Percentiles rank a stretch among this genome's conserved stretches.
Evolutionary conservation across 768 basidiomycete species (phyloP).

Genomic region (Tulasnella sp.): DNA sequence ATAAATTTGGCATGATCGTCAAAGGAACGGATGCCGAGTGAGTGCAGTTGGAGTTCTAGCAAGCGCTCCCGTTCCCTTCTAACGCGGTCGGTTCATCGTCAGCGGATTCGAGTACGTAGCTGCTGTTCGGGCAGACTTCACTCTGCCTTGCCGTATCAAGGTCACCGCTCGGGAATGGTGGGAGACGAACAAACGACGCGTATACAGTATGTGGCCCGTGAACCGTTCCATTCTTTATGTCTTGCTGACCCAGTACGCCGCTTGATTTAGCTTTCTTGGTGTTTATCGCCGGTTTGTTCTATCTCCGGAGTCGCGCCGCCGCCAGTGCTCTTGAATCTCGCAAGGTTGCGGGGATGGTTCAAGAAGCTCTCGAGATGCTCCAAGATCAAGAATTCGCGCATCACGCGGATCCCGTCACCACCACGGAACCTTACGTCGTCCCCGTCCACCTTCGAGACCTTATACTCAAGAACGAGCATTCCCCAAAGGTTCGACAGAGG

Average conservation of each 20-base stretch:
- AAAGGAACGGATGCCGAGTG: conserved; percentile 54
- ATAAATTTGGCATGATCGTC: conserved; percentile 61
- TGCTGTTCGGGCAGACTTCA: conserved; percentile 55
- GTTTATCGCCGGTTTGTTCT: conserved; percentile 23
- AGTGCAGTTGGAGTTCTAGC: conserved; percentile 24
- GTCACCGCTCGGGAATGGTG: conserved; percentile 57
- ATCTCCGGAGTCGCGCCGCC: conserved; percentile 34
- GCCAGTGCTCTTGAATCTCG: conserved; percentile 45
- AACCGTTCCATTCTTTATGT: conserved; percentile 23
- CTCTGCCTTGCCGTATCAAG: conserved; percentile 50
- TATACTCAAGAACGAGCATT: conserved; percentile 71
- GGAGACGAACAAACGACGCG: conserved; percentile 52
- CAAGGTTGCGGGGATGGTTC: conserved; percentile 63
- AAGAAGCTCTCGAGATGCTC: conserved; percentile 66
- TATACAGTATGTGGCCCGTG: conserved; percentile 48
- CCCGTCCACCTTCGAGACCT: conserved; percentile 82
- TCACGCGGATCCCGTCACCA: conserved; percentile 66
- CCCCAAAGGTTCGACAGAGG: conserved; percentile 47
- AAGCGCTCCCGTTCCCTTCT: not conserved
- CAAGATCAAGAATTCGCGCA: conserved; percentile 74
- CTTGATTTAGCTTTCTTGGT: conserved; percentile 21
- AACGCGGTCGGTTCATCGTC: no score
- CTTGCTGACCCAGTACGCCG: conserved; percentile 20
- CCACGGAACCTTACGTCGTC: conserved; percentile 65
- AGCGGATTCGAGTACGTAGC: conserved; percentile 69